These are phyloP conservation scores for Eimeria maxima DNA, from an alignment of 169 alveolate genomes.

Conservation along the genomic window DNA sequence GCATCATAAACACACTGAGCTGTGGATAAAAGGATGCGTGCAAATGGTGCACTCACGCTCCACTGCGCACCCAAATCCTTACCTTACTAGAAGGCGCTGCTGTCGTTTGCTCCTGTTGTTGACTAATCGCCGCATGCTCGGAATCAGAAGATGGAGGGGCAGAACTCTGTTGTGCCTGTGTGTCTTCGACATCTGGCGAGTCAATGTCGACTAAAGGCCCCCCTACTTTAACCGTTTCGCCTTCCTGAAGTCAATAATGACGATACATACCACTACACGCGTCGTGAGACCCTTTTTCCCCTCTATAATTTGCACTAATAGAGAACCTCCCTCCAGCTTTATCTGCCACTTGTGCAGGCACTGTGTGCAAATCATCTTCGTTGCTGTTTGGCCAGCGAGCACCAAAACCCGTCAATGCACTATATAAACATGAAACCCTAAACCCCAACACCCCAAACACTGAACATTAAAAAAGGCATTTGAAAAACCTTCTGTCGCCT, in stretches of 20 bases:
- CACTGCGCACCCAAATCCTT: not conserved
- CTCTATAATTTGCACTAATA: not conserved
- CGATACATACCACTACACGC: not conserved
- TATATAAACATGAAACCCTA: no score
- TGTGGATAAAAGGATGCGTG: not conserved
- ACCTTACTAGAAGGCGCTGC: not conserved
- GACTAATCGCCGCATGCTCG: not conserved
- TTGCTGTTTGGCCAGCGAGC: not conserved
- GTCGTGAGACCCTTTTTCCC: not conserved
- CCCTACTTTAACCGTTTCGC: conserved; percentile 91
- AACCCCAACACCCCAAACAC: no score
- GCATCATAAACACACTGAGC: no score
- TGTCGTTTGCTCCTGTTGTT: not conserved
- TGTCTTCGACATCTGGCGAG: conserved; percentile 85
- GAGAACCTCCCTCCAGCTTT: not conserved
- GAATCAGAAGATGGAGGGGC: conserved; percentile 6
- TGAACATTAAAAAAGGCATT: not conserved
- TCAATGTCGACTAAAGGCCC: conserved; percentile 91
- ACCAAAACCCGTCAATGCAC: no score
- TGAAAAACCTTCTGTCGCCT: not conserved
- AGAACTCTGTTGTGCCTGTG: not conserved
- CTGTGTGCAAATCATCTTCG: not conserved
- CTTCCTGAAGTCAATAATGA: conserved; percentile 74
- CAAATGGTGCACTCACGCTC: not conserved
- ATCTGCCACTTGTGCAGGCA: not conserved